Evolutionary conservation across 768 basidiomycete species (phyloP), one percentile per base, ranked within the genome.

Genomic region (Mycena chlorophos): DNA sequence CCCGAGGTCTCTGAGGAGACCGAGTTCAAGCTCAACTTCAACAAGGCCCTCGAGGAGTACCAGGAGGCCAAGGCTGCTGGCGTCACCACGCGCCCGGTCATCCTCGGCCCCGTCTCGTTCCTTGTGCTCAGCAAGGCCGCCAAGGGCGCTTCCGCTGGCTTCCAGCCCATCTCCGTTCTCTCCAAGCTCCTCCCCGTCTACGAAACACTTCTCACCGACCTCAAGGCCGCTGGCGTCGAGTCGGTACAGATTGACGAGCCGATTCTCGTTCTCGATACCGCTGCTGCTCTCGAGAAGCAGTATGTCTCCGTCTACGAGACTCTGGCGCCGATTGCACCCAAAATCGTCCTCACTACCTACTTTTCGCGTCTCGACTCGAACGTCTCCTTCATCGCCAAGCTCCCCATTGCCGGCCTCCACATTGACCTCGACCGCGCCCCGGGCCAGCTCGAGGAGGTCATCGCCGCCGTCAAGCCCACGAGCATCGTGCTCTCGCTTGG

Each of bases 171-270:
- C 72, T 87, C 88, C 52, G 84, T 97, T 57, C 87, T 99, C 61
- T 76, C 88, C 63, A 90, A 91, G 69, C 83, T 99, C 68, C 78
- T 98, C 56, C 91, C 94, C 60, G 73, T 98, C 68, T 98, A 98
- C 83, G 86, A 84, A 71, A 86, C 92, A 68, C 86, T 98, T 70
- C 80, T 99, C 56, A 73, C 85, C 48, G 88, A 95, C 68, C 83
- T 99, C 70, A 96, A 97, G 80, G 81, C 84, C 50, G 94, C 92
- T 64, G 97, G 97, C 67, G 96, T 86, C 51, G 88, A 91, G 62
- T 92, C 86, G 74, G 97, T 99, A 55, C 97, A 99, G 79, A 77
- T 98, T 55, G 97, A 99, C 64, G 97, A 99, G 75, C 97, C 97
- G 55, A 75, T 97, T 68, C 91, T 99, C 63, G 94, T 96, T 57